Conservation (phyloP, 2,329 filamentous ascomycete species). For the Colletotrichum aenigma region DNA sequence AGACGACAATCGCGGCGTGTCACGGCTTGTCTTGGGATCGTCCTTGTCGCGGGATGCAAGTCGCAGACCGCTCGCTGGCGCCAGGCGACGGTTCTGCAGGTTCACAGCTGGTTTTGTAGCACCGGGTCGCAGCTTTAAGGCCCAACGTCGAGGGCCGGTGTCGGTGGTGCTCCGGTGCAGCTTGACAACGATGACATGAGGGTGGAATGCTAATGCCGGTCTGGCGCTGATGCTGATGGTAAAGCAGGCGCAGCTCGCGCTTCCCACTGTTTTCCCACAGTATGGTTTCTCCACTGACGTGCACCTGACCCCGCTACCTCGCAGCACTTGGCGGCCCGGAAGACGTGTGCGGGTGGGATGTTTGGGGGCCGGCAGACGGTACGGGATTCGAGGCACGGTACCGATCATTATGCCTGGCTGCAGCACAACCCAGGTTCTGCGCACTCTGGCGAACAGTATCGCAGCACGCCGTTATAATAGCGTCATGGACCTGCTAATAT, state of each 20-base stretch:
- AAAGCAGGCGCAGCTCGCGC: conserved; percentile 6
- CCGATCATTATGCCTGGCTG: background rate
- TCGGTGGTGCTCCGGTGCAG: background rate
- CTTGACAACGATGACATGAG: background rate
- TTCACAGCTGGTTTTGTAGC: background rate
- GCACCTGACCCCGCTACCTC: conserved; percentile 9
- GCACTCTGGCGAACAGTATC: background rate
- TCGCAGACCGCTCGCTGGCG: conserved; percentile 1
- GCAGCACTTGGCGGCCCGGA: conserved; percentile 1
- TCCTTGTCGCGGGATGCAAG: conserved; percentile 12
- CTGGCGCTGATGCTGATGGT: background rate
- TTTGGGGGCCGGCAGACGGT: background rate
- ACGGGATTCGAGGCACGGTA: background rate
- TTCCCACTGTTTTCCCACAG: background rate
- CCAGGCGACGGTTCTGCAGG: background rate
- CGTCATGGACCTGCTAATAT: conserved; percentile 1
- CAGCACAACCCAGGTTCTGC: background rate
- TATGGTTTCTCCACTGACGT: background rate
- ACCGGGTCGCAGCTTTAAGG: background rate
- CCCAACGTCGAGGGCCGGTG: background rate
- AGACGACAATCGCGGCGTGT: conserved; percentile 12
- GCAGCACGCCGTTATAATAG: background rate
- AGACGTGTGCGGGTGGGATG: conserved; percentile 7
- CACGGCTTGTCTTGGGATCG: conserved; percentile 11
- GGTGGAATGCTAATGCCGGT: background rate